Evolutionary conservation across 2,329 filamentous ascomycete species (phyloP).

Genomic region (Epichloe amarillans): DNA sequence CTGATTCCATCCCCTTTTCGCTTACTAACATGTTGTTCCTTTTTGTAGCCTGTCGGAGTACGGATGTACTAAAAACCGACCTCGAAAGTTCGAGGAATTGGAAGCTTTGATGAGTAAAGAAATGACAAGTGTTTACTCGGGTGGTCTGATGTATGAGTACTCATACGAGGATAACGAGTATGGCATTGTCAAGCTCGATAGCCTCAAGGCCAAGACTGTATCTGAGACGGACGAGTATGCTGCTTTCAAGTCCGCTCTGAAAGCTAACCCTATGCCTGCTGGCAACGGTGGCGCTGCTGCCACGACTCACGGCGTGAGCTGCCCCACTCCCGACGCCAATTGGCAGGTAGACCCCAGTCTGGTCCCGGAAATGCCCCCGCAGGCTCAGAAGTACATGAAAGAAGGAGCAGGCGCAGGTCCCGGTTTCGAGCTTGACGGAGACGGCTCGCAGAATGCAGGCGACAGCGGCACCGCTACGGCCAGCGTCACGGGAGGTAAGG

Average conservation of each 20-base stretch:
- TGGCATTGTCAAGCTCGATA: conserved; percentile 60
- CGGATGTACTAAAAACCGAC: conserved; percentile 68
- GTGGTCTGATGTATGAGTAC: conserved; percentile 94
- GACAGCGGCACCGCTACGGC: conserved; percentile 33
- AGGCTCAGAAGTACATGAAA: conserved; percentile 39
- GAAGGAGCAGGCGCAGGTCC: conserved; percentile 39
- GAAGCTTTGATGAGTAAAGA: conserved; percentile 62
- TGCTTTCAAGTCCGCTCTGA: conserved; percentile 34
- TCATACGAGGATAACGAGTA: conserved; percentile 65
- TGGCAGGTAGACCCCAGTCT: conserved; percentile 39
- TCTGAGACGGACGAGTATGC: conserved; percentile 48
- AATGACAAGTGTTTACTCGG: conserved; percentile 87
- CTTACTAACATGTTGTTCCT: background rate
- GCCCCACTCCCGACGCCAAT: conserved; percentile 32
- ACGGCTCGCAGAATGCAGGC: conserved; percentile 39
- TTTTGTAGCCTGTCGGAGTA: conserved; percentile 64
- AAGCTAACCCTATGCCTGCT: conserved; percentile 33
- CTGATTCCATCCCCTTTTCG: background rate
- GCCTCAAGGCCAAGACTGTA: conserved; percentile 41
- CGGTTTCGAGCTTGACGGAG: conserved; percentile 35
- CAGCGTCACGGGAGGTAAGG: conserved; percentile 21
- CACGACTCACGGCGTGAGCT: conserved; percentile 32
- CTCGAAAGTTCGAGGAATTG: conserved; percentile 70
- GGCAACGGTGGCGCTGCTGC: conserved; percentile 36
- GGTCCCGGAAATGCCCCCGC: conserved; percentile 38